A percentile compares a stretch with the other conserved stretches of the same genome.
phyloP scores from a whole-genome alignment of 2,329 filamentous ascomycete species.

The Exophiala aquamarina region DNA sequence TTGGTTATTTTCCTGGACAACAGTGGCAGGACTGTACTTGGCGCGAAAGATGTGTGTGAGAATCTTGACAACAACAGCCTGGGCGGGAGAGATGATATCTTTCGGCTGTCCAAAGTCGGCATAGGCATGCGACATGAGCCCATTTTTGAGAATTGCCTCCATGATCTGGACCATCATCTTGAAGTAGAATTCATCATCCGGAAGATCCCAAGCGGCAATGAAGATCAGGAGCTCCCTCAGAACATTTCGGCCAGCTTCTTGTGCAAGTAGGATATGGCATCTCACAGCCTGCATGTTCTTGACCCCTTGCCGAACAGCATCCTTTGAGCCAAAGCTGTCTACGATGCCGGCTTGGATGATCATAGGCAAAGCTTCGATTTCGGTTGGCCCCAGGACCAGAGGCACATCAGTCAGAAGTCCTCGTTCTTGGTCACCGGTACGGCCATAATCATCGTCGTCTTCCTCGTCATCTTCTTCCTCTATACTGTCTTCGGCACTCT shows the following conservation, averaged over 20 bases:
- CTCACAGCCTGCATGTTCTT: conserved; percentile 86
- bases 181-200: conserved; percentile 91
- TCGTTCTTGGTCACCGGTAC: conserved; percentile 57
- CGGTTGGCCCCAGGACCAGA: conserved; percentile 87
- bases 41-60: conserved; percentile 85
- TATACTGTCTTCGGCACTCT: conserved; percentile 44
- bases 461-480: conserved; percentile 54
- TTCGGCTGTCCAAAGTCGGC: conserved; percentile 88
- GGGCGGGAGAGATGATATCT: conserved; percentile 92
- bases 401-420: conserved; percentile 91
- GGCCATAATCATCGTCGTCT: conserved; percentile 53
- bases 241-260: conserved; percentile 87
- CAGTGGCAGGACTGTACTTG: conserved; percentile 50
- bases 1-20: conserved; percentile 51
- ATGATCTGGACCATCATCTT: conserved; percentile 96
- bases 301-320: conserved; percentile 50
- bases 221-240: conserved; percentile 90
- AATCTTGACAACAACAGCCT: conserved; percentile 88
- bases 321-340: conserved; percentile 69
- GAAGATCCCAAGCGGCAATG: conserved; percentile 94
- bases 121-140: conserved; percentile 87
- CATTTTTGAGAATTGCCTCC: conserved; percentile 85
- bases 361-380: conserved; percentile 96
- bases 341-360: conserved; percentile 95
- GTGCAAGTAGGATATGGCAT: conserved; percentile 83